These are phyloP conservation scores for Penicillium alfredii DNA, from an alignment of 495 filamentous ascomycete genomes.

Conservation along the genomic window DNA sequence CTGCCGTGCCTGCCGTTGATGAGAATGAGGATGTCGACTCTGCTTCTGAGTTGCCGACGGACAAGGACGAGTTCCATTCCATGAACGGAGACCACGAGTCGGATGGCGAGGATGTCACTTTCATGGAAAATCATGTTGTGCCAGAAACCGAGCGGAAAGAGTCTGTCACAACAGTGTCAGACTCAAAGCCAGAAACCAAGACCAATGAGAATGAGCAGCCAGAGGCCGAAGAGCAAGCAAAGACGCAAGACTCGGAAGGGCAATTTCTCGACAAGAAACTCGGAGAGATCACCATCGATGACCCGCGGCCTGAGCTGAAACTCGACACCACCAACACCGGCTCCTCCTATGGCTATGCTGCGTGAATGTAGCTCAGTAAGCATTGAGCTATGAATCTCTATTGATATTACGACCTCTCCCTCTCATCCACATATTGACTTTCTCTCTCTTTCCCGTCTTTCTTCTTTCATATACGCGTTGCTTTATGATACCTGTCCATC, in stretches of 20 bases:
- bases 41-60: slow-evolving; percentile 14
- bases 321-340: no score
- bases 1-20: slow-evolving; percentile 10
- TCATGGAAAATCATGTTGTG: not conserved
- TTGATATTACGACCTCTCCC: no score
- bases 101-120: not conserved
- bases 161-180: not conserved
- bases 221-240: not conserved
- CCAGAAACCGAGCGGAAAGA: not conserved
- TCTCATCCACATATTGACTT: no score
- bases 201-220: not conserved
- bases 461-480: no score
- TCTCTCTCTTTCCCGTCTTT: no score
- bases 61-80: slow-evolving; percentile 47
- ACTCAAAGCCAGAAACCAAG: no score
- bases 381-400: no score
- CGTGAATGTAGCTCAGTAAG: no score
- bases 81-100: slow-evolving; percentile 18
- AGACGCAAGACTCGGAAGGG: not conserved
- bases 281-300: not conserved
- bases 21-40: slow-evolving; percentile 15
- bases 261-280: not conserved
- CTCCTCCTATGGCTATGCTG: no score
- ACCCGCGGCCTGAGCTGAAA: not conserved
- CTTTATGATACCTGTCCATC: no score